Base-by-base conservation (phyloP, 1,284 basidiomycete species). In the Marasmius sp. region DNA sequence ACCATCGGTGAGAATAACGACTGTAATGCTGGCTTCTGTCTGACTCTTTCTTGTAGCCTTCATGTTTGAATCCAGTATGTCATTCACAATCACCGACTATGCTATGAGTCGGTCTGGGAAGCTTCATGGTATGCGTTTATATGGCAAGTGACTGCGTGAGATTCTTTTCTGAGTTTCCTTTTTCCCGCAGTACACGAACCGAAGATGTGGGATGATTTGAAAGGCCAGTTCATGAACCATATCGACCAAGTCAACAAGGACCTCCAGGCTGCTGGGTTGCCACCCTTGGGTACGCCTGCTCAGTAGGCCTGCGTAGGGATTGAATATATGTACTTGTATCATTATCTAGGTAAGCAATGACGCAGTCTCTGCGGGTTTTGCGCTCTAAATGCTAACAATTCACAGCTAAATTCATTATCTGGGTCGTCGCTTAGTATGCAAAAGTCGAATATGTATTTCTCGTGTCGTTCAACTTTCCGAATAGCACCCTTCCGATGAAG, bases 61-160 rank as follows among this genome's bases (percentile, higher is more conserved):
- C 72, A 87, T 88, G 85, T 85, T 88, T 64, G 86, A 88, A 70
- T 81, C 85, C 2, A 83, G 81, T 66, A 81, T 86, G 78, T 81
- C 82, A 72, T 80, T 87, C 64, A 85, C 83, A 0, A 75, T 88
- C 45, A 86, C 85, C 5, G 86, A 88, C 64, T 88, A 77, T 65
- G 86, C 85, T 3, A 84, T 86, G 77, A 81, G 85, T 57, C 74
- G 81, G 38, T 80, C 81, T 27, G 84, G 83, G 14, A 84, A 82
- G 58, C 75, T 86, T 14, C 84, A 87, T 64, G 79, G 84, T 86
- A 65, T 61, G 62, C 55, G 76, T 68, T 27, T 52, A 6, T 12
- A n/a, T 38, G 12, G 14, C 49, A 11, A 11, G 41, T 37, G 10
- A 12, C 11, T 8, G 22, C 48, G 7, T 7, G 4, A 22, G 18